These are phyloP conservation scores for Ophiocordyceps unilateralis DNA, from an alignment of 2,329 filamentous ascomycete genomes.

Conservation along the genomic window DNA sequence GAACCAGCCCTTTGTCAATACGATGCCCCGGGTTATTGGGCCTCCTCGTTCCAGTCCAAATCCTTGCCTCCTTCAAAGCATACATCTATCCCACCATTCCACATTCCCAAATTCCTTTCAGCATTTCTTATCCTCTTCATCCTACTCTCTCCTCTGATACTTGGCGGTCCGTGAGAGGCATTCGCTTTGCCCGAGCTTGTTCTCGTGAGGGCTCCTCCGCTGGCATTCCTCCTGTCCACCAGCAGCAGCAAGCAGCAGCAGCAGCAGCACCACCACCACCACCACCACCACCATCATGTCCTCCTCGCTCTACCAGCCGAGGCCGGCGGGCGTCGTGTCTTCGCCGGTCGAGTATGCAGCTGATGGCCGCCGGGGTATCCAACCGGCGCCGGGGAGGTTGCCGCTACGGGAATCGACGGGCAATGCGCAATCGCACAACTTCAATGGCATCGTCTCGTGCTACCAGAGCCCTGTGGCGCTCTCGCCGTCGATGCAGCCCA, in stretches of 20 bases:
- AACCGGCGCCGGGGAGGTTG: constrained; percentile 15
- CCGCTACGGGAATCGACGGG: constrained; percentile 35
- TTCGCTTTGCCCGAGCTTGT: constrained; percentile 11
- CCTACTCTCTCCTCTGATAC: constrained; percentile 14
- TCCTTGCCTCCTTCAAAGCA: constrained; percentile 15
- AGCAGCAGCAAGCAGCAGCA: no score
- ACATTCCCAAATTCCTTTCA: constrained; percentile 25
- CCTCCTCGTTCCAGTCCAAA: constrained; percentile 21
- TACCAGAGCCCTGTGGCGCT: constrained; percentile 24
- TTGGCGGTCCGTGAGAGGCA: constrained; percentile 12
- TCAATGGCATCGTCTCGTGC: constrained; percentile 24
- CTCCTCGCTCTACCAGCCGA: constrained; percentile 20
- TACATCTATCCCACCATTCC: constrained; percentile 26
- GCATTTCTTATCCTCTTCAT: constrained; percentile 23
- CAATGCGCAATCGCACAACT: constrained; percentile 29
- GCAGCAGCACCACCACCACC: constrained; percentile 3
- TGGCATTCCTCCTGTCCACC: constrained; percentile 19
- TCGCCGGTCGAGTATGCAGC: constrained; percentile 20
- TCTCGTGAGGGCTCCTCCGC: constrained; percentile 10
- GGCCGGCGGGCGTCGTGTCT: constrained; percentile 32
- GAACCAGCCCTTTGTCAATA: constrained; percentile 15
- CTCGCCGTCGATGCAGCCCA: constrained; percentile 26
- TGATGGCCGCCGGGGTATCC: constrained; percentile 24
- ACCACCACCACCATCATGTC: constrained; percentile 14
- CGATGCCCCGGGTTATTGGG: constrained; percentile 18